Conservation (phyloP, 805 yeast species). For the Candida ponderosae region DNA sequence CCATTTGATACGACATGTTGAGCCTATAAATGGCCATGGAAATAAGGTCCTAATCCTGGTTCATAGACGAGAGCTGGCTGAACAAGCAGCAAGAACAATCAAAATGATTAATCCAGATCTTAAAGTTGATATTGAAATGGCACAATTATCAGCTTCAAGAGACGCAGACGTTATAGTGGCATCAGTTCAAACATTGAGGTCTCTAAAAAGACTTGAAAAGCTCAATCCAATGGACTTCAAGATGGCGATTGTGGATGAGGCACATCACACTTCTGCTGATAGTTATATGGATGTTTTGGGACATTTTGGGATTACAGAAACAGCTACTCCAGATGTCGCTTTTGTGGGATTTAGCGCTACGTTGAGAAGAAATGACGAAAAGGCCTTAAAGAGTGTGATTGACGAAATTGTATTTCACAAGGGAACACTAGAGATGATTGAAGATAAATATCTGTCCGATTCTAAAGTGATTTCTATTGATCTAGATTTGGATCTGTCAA, state of each 20-base stretch:
- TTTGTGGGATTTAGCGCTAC: constrained; percentile 90
- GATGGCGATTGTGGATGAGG: constrained; percentile 79
- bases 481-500: constrained; percentile 31
- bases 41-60: constrained; percentile 53
- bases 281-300: constrained; percentile 53
- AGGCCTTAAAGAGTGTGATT: constrained; percentile 48
- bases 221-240: constrained; percentile 58
- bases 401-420: constrained; percentile 71
- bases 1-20: constrained; percentile 39
- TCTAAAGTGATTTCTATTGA: constrained; percentile 55
- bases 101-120: constrained; percentile 38
- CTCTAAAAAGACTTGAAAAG: constrained; percentile 33
- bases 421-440: constrained; percentile 56
- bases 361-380: constrained; percentile 65
- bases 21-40: constrained; percentile 23
- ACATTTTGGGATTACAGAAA: constrained; percentile 39
- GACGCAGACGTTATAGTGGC: constrained; percentile 65
- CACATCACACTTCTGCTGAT: constrained; percentile 80
- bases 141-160: constrained; percentile 30
- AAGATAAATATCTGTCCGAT: constrained; percentile 61
- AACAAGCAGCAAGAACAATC: constrained; percentile 56
- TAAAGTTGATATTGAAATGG: constrained; percentile 66
- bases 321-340: constrained; percentile 33
- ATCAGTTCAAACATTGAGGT: constrained; percentile 59
- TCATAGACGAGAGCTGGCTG: constrained; percentile 72